Evolutionary conservation across 2,329 filamentous ascomycete genomes (phyloP).

Genomic region (Phoma herbarum): DNA sequence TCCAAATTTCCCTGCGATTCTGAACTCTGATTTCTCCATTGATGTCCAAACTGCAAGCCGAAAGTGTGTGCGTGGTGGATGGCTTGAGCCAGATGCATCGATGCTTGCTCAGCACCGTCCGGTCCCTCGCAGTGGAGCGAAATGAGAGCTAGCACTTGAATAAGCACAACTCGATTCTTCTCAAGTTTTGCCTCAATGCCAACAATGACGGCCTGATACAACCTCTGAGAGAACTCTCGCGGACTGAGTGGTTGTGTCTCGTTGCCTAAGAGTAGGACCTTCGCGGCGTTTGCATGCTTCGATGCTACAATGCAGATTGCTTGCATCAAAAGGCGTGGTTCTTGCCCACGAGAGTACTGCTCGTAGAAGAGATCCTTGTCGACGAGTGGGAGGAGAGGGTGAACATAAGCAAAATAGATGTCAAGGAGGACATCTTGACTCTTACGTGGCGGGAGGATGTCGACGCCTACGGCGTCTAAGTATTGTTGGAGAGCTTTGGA

Average conservation of each 20-base stretch:
- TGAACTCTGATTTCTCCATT: conserved; percentile 51
- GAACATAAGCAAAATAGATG: conserved; percentile 57
- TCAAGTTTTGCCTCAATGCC: conserved; percentile 54
- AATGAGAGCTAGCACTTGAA: conserved; percentile 57
- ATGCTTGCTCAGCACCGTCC: conserved; percentile 58
- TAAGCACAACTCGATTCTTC: conserved; percentile 57
- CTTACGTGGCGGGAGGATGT: conserved; percentile 46
- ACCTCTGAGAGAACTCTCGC: conserved; percentile 55
- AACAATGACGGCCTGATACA: conserved; percentile 55
- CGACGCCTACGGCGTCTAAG: conserved; percentile 49
- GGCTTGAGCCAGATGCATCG: conserved; percentile 58
- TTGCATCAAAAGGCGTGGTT: conserved; percentile 54
- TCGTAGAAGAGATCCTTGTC: conserved; percentile 55
- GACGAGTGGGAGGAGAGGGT: conserved; percentile 58
- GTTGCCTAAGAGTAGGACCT: conserved; percentile 52
- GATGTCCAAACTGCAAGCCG: conserved; percentile 56
- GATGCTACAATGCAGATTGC: conserved; percentile 60
- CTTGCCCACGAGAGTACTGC: conserved; percentile 47
- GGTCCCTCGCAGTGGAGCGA: conserved; percentile 59
- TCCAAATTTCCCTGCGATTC: conserved; percentile 53
- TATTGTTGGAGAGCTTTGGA: conserved; percentile 49
- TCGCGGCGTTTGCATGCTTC: conserved; percentile 56
- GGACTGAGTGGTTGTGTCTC: conserved; percentile 48
- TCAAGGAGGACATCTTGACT: conserved; percentile 53
- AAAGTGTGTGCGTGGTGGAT: conserved; percentile 61